Conservation (phyloP, 106 monocot species). For the Phalaenopsis equestris region DNA sequence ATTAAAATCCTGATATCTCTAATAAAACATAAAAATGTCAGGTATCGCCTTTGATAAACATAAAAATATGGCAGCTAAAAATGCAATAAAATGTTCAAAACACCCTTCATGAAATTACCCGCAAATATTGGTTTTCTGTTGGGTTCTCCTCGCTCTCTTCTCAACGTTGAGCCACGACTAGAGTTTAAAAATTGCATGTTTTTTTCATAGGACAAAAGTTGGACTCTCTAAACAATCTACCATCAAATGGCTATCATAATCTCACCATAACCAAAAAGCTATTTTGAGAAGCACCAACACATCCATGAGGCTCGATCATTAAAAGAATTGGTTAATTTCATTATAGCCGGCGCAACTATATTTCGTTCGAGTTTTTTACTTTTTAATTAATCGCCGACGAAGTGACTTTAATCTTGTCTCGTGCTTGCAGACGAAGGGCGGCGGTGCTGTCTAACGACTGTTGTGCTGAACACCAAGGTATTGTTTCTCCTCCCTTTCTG, state of each 20-base stretch:
- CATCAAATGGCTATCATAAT: background rate
- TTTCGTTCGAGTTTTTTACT: background rate
- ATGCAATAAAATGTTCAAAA: too few relatives aligned
- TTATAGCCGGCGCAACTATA: background rate
- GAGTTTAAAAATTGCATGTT: too few relatives aligned
- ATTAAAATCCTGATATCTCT: too few relatives aligned
- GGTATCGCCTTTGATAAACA: too few relatives aligned
- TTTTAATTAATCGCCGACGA: background rate
- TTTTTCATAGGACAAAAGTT: too few relatives aligned
- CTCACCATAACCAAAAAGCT: background rate
- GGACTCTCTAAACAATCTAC: background rate
- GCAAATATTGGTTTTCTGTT: too few relatives aligned
- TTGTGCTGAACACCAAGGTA: conserved; percentile 58
- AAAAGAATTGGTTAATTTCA: background rate
- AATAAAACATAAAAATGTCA: too few relatives aligned
- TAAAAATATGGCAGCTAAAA: too few relatives aligned
- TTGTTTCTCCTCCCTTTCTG: background rate
- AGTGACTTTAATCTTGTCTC: background rate
- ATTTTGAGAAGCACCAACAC: background rate
- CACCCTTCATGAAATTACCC: too few relatives aligned
- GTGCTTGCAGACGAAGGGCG: conserved; percentile 31
- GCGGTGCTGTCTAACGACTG: conserved; percentile 48
- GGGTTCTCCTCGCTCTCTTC: too few relatives aligned
- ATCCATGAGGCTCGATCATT: background rate
- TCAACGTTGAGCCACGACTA: too few relatives aligned